phyloP scores from a whole-genome alignment of 2,329 filamentous ascomycete genomes.

The Neophaeococcomyces aloes region DNA sequence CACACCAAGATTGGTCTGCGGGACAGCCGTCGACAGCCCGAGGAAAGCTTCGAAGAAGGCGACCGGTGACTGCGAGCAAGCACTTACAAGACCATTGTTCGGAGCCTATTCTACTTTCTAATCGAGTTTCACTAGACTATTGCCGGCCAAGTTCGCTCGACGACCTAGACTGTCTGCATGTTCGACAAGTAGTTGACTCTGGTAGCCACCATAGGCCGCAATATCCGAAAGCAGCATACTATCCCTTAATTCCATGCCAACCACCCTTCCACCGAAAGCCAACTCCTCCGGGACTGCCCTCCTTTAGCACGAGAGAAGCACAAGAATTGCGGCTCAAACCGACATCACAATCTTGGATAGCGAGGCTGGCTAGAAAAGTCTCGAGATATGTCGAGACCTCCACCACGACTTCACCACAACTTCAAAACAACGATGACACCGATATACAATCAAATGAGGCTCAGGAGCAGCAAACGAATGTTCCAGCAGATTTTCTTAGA shows the following conservation, averaged over 20 bases:
- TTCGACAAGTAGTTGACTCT: no score
- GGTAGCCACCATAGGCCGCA: no score
- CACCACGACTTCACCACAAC: neutral
- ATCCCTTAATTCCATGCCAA: conserved; percentile 26
- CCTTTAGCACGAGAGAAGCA: conserved; percentile 34
- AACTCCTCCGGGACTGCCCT: conserved; percentile 36
- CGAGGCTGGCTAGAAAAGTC: neutral
- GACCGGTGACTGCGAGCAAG: no score
- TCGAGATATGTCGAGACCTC: neutral
- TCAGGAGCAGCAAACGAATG: neutral
- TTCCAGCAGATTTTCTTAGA: neutral
- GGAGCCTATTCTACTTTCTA: no score
- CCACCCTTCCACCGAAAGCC: conserved; percentile 30
- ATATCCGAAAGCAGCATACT: no score
- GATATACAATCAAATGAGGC: neutral
- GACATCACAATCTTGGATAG: conserved; percentile 4
- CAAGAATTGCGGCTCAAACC: conserved; percentile 18
- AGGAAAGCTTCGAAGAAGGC: no score
- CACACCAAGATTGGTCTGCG: no score
- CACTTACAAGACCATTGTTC: no score
- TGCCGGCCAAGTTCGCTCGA: conserved; percentile 22
- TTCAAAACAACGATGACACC: neutral
- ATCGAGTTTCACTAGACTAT: neutral
- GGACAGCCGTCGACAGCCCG: no score
- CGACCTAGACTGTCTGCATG: conserved; percentile 21